Evolutionary conservation across 2,329 filamentous ascomycete species (phyloP), one percentile per base, ranked within the genome.

Genomic region (Thelonectria olida): DNA sequence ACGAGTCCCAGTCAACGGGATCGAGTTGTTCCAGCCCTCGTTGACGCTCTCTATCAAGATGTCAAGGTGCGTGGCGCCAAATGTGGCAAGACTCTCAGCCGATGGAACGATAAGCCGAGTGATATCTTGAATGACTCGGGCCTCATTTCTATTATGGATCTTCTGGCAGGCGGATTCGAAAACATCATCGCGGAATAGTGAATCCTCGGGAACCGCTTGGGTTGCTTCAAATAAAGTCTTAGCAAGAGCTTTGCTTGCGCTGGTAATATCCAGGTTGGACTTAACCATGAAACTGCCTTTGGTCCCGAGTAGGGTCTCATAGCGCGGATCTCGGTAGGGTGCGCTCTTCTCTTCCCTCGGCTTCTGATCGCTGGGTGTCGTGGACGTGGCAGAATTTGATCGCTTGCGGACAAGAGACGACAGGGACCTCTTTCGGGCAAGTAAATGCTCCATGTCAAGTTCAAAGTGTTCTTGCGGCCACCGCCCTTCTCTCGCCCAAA

Each of bases 21-120:
- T 72, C 7, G 75, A 75, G 61, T 76, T 78, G 54, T 74, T 75
- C 80, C 79, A 82, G 58, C 72, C 72, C 71, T 81, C 73, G 63
- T 82, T 80, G 36, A 78, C 71, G 61, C 76, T 80, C 64, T 83
- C 78, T 27, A 70, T 68, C 7, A 83, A 61, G 61, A 38, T 23
- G 1, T 42, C 44, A 25, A 57, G 54, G 22, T 49, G 20, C 25
- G 52, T 71, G 10, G 64, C 68, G 12, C 74, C 70, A 48, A 63
- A 68, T 8, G 57, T 72, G 9, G 71, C 70, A 10, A 82, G 68
- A 38, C 17, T 67, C 57, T 81, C 67, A 0, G 74, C 78, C 12
- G 78, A 80, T 48, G 77, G 78, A 19, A 79, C 73, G 39, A 80
- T 72, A 2, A 80, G 62, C 31, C 39, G 70, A 38, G 72, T 56